Evolutionary conservation across 2,329 filamentous ascomycete species (phyloP), one percentile per base, ranked within the genome.

Genomic region (Fusarium fracticaudum): DNA sequence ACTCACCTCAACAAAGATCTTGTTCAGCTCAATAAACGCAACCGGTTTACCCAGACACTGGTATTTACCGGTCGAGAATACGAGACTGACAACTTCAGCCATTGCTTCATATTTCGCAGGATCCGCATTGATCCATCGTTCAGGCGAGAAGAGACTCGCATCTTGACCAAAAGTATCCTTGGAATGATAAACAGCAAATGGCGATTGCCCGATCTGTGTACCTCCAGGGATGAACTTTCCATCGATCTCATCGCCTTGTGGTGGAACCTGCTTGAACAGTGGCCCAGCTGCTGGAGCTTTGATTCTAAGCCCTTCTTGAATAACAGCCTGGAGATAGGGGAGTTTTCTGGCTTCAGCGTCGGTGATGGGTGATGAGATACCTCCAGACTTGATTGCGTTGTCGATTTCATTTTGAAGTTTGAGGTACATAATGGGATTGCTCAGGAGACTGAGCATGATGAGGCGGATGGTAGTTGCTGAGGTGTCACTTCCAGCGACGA

Each of bases 401-500:
- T 87, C 84, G 33, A 90, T 84, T 71, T 91, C 89, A 1, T 74
- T 72, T 41, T 86, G 85, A 0, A 91, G 80, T 8, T 83, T 84
- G 6, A 73, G 57, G 60, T 88, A 86, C 1, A 86, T 83, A 0
- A 81, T 79, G 0, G 88, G 87, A 41, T 85, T 86, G 1, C 84
- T 87, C 11, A 87, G 83, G 57, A 91, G 79, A 73, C 87, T 85
- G 18, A 90, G 82, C 54, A 91, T 69, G 1, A 84, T 86, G 18
- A 85, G 81, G 4, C 88, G 85, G 38, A 85, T 80, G 3, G 77
- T 79, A 0, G 76, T 80, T 2, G 83, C 79, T 2, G 78, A 80
- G 10, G 84, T 84, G n/a, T 85, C 84, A 24, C 80, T 79, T 38
- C 83, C 83, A 6, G 82, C 82, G 17, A 85, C 76, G 29, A 82